phyloP scores from a whole-genome alignment of 441 rosid genomes.

The Populus hybrid region DNA sequence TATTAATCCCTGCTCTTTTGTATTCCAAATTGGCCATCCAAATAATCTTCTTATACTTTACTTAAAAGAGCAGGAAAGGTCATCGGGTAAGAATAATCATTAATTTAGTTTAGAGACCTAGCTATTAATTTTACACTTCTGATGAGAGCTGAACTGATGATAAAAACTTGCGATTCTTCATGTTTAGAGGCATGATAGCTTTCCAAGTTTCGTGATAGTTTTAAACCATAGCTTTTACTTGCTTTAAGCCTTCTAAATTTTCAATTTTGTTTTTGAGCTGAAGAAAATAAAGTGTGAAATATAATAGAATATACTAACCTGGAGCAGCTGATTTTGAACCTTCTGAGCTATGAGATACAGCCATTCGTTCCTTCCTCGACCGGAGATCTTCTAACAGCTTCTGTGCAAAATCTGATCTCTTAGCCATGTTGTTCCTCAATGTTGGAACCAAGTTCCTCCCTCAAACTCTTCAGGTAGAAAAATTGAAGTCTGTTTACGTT shows the following conservation, averaged over 20 bases:
- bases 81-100: no score
- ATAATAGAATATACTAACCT: constrained; percentile 43
- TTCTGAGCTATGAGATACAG: constrained; percentile 50
- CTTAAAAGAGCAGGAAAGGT: no score
- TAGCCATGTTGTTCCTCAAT: constrained; percentile 52
- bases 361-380: constrained; percentile 68
- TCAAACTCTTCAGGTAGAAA: constrained; percentile 12
- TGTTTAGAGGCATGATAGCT: no score
- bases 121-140: no score
- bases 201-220: not conserved
- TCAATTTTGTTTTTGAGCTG: not conserved
- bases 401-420: constrained; percentile 88
- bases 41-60: no score
- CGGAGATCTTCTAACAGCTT: constrained; percentile 90
- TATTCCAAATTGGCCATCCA: no score
- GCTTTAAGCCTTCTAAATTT: not conserved
- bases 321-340: constrained; percentile 25
- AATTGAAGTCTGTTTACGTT: constrained; percentile 13
- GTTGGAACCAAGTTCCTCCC: constrained; percentile 3
- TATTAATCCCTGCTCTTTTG: no score
- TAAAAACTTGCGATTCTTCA: no score
- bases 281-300: not conserved
- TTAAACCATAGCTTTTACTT: not conserved
- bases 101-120: no score
- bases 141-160: no score